Base-by-base conservation (phyloP, 1,139 yeast species). In the Lodderomyces pseudojiufengensis region DNA sequence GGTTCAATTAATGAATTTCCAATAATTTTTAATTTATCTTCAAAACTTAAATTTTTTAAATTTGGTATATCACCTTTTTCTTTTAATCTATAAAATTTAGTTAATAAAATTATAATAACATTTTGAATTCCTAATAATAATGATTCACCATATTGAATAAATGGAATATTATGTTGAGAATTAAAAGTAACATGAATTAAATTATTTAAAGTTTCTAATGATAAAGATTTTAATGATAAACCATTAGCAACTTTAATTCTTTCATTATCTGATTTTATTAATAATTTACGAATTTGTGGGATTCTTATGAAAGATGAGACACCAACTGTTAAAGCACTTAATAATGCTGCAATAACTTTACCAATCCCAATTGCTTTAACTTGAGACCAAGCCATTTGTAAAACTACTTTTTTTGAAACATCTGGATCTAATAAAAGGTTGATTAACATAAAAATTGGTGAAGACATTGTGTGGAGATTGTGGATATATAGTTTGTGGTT, bases 71-170 rank as follows among this genome's bases (percentile, higher is more conserved):
- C 46, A 8, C 42, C 36, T 33, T 48, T 36, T 3, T 45, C 41
- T 14, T 60, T 48, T 29, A 54, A 47, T 22, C 60, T 52, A 49
- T 66, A 70, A 46, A 59, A 70, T 41, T 63, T 54, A 38, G 68
- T 56, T 34, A 70, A 54, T 20, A 67, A 51, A 28, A 69, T 57
- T 26, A 70, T 59, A 15, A 52, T 61, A 7, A 60, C 54, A 45
- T 70, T 67, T 43, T 70, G 76, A 14, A 67, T 38, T 2, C 73
- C 73, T 32, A 69, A 46, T 27, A 69, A 54, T 29, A 64, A 48
- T 23, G 69, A 55, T 46, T 70, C 76, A 6, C 76, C 76, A 45
- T 69, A 70, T 37, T 61, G 61, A 35, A 65, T 51, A 41, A 70
- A 70, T 33, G 61, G 55, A 37, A 61, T 63, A 18, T 55, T 47